phyloP scores from a whole-genome alignment of 352 stramenopile species.

The Pythium aphanidermatum region DNA sequence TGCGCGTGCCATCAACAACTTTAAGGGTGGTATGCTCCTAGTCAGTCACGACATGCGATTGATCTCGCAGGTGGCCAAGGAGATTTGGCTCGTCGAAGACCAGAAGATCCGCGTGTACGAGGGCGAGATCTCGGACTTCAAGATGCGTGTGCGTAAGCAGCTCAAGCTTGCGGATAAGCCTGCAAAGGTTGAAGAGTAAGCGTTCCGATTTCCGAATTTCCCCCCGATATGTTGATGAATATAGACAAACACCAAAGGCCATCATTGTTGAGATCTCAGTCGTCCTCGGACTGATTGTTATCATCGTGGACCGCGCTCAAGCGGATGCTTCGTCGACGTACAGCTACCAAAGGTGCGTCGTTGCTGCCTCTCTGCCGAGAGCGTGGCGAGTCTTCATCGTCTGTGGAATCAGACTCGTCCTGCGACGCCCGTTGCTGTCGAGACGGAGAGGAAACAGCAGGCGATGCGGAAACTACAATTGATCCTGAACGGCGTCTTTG shows the following conservation, averaged over 20 bases:
- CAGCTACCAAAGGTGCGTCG: no score
- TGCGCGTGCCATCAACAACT: conserved; percentile 97
- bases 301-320: no score
- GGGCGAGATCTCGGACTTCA: conserved; percentile 98
- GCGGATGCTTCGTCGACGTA: no score
- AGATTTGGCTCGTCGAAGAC: conserved; percentile 99
- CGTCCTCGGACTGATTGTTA: conserved; percentile 25
- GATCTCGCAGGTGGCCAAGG: conserved; percentile 97
- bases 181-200: not conserved
- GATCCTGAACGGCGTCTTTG: no score
- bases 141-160: conserved; percentile 88
- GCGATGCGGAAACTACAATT: not conserved
- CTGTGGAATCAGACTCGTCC: conserved; percentile 27
- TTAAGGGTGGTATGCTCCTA: conserved; percentile 95
- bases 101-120: conserved; percentile 95
- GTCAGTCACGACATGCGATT: conserved; percentile 99
- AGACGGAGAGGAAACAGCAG: not conserved
- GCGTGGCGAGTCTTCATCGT: conserved; percentile 20
- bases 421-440: not conserved
- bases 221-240: not conserved
- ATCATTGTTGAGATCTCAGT: no score
- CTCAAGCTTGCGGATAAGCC: conserved; percentile 68
- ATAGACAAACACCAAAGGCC: not conserved
- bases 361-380: no score
- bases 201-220: not conserved